Evolutionary conservation across 441 rosid species (phyloP).

Genomic region (Rhodomyrtus psidioides): DNA sequence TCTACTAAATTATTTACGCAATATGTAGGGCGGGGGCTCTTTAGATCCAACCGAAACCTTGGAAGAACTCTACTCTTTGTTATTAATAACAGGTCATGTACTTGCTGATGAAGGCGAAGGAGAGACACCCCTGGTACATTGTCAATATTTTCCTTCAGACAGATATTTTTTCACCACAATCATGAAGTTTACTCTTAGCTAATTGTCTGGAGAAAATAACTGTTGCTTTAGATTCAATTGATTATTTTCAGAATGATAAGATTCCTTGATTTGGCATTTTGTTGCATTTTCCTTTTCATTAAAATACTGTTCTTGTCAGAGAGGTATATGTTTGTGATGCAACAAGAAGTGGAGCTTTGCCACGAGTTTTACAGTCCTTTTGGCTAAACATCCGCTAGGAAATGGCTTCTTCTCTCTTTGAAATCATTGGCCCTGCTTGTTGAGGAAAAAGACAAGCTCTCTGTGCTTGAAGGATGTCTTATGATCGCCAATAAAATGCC

Average conservation of each 20-base stretch:
- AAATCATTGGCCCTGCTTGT: not conserved
- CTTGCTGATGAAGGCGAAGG: constrained; percentile 99
- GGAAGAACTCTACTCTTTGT: constrained; percentile 89
- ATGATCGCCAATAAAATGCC: not conserved
- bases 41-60: constrained; percentile 71
- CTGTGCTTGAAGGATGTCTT: not conserved
- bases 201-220: not conserved
- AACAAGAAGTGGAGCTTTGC: not conserved
- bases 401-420: not conserved
- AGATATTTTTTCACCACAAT: not conserved
- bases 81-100: constrained; percentile 84
- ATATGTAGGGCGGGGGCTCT: constrained; percentile 80
- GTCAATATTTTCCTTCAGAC: not conserved
- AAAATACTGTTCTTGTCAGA: not conserved
- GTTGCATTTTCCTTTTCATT: not conserved
- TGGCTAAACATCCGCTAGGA: not conserved
- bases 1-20: constrained; percentile 5
- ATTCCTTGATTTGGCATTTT: not conserved
- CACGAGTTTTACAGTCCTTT: not conserved
- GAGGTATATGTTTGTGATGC: not conserved
- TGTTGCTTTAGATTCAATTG: not conserved
- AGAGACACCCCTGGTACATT: constrained; percentile 89
- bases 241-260: not conserved
- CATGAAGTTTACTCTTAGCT: not conserved
- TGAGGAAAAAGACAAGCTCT: not conserved